These are phyloP conservation scores for Cryptococcus jaspeensis DNA, from an alignment of 1,284 basidiomycete genomes.

Conservation along the genomic window DNA sequence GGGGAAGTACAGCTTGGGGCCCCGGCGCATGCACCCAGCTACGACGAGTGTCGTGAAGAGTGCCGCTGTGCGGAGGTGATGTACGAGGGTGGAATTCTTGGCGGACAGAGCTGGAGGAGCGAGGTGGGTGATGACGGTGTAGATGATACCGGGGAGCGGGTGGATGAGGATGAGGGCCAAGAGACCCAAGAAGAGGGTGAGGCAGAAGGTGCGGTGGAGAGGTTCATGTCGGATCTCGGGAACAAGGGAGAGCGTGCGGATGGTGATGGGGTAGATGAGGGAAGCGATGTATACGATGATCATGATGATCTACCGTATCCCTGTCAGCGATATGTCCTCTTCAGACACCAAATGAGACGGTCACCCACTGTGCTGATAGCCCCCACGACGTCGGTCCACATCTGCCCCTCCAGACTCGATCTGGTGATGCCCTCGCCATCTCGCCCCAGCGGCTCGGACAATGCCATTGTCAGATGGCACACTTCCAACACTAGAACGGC, in stretches of 20 bases:
- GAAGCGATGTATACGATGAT: slow-evolving; percentile 4
- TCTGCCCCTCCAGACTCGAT: neutral
- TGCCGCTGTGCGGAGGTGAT: slow-evolving; percentile 6
- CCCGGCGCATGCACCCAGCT: slow-evolving; percentile 40
- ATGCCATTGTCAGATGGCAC: slow-evolving; percentile 2
- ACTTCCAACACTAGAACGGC: slow-evolving; percentile 14
- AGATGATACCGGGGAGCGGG: slow-evolving; percentile 28
- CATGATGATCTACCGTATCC: neutral
- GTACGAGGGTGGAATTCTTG: slow-evolving; percentile 1
- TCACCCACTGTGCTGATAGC: slow-evolving; percentile 7
- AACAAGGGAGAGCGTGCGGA: slow-evolving; percentile 3
- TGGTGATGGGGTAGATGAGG: slow-evolving; percentile 5
- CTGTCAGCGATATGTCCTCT: neutral
- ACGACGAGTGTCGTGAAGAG: slow-evolving; percentile 15
- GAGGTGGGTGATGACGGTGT: slow-evolving; percentile 26
- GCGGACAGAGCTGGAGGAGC: slow-evolving; percentile 12
- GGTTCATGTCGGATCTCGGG: slow-evolving; percentile 11
- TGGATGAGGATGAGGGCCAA: slow-evolving; percentile 24
- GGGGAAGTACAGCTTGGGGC: slow-evolving; percentile 36
- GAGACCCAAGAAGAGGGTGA: slow-evolving; percentile 16
- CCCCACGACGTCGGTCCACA: slow-evolving; percentile 5
- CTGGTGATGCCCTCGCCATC: neutral
- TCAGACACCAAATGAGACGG: neutral
- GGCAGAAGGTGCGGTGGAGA: slow-evolving; percentile 21
- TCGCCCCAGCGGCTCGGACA: neutral